Evolutionary conservation across 2,329 filamentous ascomycete species (phyloP).

Genomic region (Alternaria triticina): DNA sequence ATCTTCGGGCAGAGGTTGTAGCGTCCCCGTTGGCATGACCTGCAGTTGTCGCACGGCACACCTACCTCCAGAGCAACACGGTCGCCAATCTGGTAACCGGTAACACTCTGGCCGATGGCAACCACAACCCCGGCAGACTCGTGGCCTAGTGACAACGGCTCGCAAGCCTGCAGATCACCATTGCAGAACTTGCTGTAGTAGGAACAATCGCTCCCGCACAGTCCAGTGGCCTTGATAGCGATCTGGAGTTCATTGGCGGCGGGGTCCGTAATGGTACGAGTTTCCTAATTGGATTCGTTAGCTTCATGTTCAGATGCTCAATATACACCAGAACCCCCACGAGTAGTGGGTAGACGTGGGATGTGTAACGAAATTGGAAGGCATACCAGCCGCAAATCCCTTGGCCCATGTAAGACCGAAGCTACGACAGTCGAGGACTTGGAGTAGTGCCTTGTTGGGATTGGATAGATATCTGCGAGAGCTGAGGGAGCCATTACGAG

Average conservation of each 20-base stretch:
- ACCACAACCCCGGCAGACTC: constrained; percentile 51
- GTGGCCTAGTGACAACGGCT: constrained; percentile 65
- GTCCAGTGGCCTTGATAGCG: constrained; percentile 68
- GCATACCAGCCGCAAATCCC: constrained; percentile 52
- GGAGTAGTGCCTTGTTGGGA: constrained; percentile 46
- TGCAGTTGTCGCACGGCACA: constrained; percentile 51
- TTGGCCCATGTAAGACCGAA: constrained; percentile 52
- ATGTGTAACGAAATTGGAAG: constrained; percentile 41
- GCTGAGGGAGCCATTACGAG: constrained; percentile 51
- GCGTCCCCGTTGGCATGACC: constrained; percentile 50
- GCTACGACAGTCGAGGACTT: constrained; percentile 48
- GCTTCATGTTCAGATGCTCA: constrained; percentile 16
- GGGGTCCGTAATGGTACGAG: constrained; percentile 62
- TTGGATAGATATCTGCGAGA: constrained; percentile 48
- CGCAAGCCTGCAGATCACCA: constrained; percentile 70
- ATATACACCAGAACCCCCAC: constrained; percentile 40
- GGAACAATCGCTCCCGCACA: constrained; percentile 73
- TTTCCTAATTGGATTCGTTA: constrained; percentile 56
- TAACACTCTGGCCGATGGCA: constrained; percentile 46
- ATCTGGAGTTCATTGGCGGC: constrained; percentile 67
- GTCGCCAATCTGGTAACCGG: constrained; percentile 49
- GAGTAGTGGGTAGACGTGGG: constrained; percentile 39
- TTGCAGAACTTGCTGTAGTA: constrained; percentile 78
- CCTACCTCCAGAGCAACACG: constrained; percentile 52
- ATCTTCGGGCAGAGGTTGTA: constrained; percentile 53